phyloP scores from a whole-genome alignment of 75 land plant genomes.

The Ceratopteris richardii region DNA sequence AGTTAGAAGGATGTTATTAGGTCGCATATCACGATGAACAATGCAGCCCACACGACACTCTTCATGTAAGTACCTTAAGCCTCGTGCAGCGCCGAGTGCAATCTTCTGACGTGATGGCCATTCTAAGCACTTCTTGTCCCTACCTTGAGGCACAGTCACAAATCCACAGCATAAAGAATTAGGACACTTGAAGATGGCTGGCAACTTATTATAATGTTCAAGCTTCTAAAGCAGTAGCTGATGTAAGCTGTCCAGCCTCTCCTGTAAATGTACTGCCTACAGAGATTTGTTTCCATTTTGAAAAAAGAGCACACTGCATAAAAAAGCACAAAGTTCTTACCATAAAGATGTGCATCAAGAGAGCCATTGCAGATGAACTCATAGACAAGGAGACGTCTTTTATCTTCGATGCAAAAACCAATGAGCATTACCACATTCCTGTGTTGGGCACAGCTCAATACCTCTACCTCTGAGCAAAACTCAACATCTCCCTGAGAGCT shows the following conservation, averaged over 20 bases:
- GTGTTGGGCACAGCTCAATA: slow-evolving; percentile 57
- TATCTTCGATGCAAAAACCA: slow-evolving; percentile 43
- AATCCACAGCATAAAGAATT: too few relatives aligned
- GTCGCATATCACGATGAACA: slow-evolving; percentile 35
- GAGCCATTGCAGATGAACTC: slow-evolving; percentile 24
- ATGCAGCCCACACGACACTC: slow-evolving; percentile 43
- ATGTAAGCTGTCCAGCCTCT: too few relatives aligned
- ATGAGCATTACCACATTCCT: slow-evolving; percentile 52
- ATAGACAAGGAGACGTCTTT: slow-evolving; percentile 7
- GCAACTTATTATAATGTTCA: too few relatives aligned
- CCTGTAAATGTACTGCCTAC: too few relatives aligned
- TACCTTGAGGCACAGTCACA: slow-evolving; percentile 15
- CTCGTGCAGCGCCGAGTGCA: slow-evolving; percentile 32
- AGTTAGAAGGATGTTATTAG: slow-evolving; percentile 31
- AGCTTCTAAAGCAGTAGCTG: too few relatives aligned
- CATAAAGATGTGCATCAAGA: slow-evolving; percentile 26
- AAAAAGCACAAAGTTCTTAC: slow-evolving; percentile 8
- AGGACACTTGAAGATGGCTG: too few relatives aligned
- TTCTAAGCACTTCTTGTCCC: slow-evolving; percentile 7
- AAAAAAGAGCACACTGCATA: neutral
- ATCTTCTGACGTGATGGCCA: slow-evolving; percentile 30
- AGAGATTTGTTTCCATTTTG: slow-evolving; percentile 1
- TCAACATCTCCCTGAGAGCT: slow-evolving; percentile 46
- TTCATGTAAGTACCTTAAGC: slow-evolving; percentile 29
- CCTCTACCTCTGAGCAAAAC: slow-evolving; percentile 44